phyloP scores from a whole-genome alignment of 2,329 filamentous ascomycete genomes.

The Fusarium sp. region DNA sequence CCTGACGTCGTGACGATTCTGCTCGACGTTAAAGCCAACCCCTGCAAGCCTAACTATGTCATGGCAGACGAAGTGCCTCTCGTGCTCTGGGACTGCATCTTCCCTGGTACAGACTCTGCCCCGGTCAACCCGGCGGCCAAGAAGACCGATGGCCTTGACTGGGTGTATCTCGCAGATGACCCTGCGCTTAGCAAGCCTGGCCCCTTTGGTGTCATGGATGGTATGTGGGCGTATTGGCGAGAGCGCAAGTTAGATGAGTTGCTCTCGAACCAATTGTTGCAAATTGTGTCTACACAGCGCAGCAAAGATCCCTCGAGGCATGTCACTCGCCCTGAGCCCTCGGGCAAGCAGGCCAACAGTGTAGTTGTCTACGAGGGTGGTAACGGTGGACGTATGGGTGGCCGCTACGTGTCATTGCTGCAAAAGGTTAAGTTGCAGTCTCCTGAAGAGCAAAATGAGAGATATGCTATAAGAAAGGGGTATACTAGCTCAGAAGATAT shows the following conservation, averaged over 20 bases:
- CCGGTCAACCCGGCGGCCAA: conserved; percentile 43
- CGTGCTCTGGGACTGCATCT: conserved; percentile 96
- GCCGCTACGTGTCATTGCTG: conserved; percentile 65
- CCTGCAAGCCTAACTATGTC: conserved; percentile 83
- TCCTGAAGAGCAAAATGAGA: conserved; percentile 66
- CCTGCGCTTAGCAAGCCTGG: conserved; percentile 68
- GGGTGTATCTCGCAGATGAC: conserved; percentile 82
- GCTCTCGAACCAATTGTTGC: conserved; percentile 77
- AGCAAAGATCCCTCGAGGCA: conserved; percentile 26
- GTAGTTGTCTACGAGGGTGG: conserved; percentile 63
- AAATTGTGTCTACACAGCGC: conserved; percentile 61
- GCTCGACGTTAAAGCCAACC: conserved; percentile 76
- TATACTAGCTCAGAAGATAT: conserved; percentile 63
- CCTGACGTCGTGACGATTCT: conserved; percentile 78
- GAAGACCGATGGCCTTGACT: conserved; percentile 70
- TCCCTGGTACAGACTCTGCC: conserved; percentile 63
- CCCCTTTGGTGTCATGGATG: conserved; percentile 72
- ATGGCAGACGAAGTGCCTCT: conserved; percentile 92
- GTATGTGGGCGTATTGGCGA: conserved; percentile 85
- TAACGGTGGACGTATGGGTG: conserved; percentile 59
- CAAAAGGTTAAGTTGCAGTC: conserved; percentile 59
- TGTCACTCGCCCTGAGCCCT: conserved; percentile 16
- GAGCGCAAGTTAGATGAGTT: conserved; percentile 90
- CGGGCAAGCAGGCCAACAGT: conserved; percentile 39
- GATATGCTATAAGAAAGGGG: conserved; percentile 69